These are phyloP conservation scores for Fragilaria crotonensis DNA, from an alignment of 108 stramenopile species.

Conservation along the genomic window DNA sequence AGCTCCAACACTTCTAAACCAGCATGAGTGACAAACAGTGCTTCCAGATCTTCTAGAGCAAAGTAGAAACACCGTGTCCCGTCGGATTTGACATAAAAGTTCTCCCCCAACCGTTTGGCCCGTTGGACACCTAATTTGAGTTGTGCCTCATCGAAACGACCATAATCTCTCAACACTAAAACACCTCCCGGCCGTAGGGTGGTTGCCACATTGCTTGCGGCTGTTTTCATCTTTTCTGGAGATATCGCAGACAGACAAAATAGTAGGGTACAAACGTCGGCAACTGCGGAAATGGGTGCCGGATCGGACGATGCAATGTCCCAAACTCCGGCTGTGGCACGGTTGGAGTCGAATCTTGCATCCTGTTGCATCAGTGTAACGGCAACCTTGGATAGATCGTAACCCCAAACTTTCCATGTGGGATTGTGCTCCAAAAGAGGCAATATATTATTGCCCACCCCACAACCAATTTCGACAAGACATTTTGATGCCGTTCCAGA, in stretches of 20 bases:
- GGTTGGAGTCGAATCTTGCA: slow-evolving; percentile 22
- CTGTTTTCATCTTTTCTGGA: slow-evolving; percentile 24
- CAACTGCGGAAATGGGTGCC: slow-evolving; percentile 26
- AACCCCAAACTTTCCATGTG: slow-evolving; percentile 31
- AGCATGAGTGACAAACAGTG: slow-evolving; percentile 34
- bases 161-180: slow-evolving; percentile 83
- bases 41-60: slow-evolving; percentile 48
- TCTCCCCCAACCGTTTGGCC: slow-evolving; percentile 46
- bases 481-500: slow-evolving; percentile 4
- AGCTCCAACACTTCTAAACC: slow-evolving; percentile 61
- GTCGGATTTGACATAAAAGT: slow-evolving; percentile 56
- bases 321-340: slow-evolving; percentile 38
- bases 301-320: slow-evolving; percentile 37
- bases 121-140: slow-evolving; percentile 49
- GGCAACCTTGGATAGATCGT: slow-evolving; percentile 59
- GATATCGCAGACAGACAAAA: slow-evolving; percentile 86
- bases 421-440: slow-evolving; percentile 1
- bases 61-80: slow-evolving; percentile 72
- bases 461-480: slow-evolving; percentile 85
- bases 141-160: slow-evolving; percentile 81
- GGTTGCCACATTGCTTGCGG: slow-evolving; percentile 38
- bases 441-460: slow-evolving; percentile 45
- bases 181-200: slow-evolving; percentile 60
- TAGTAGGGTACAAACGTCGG: slow-evolving; percentile 57
- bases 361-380: slow-evolving; percentile 54